Conservation (phyloP, 768 basidiomycete genomes). For the Lentinula edodes region DNA sequence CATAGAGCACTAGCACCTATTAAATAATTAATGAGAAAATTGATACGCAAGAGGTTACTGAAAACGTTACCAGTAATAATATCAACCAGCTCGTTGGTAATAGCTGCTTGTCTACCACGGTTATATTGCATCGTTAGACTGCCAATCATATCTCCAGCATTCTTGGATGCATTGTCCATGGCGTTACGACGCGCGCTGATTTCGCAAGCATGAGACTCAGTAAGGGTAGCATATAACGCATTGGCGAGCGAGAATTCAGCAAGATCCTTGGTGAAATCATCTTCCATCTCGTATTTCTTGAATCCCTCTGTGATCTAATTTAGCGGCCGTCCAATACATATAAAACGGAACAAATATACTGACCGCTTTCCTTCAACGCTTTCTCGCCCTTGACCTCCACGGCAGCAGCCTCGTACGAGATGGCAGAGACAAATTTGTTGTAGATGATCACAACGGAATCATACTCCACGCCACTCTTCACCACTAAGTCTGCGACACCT, state of each 20-base stretch:
- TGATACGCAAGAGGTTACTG: not conserved
- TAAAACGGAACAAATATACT: constrained; percentile 22
- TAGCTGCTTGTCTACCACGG: constrained; percentile 96
- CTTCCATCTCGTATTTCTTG: constrained; percentile 96
- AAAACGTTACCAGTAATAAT: constrained; percentile 76
- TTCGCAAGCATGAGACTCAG: constrained; percentile 95
- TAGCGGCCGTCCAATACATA: constrained; percentile 2
- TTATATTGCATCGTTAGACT: constrained; percentile 92
- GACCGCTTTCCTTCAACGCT: constrained; percentile 75
- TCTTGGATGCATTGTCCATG: constrained; percentile 99
- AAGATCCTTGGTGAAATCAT: constrained; percentile 89
- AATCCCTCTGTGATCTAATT: constrained; percentile 58
- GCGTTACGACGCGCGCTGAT: constrained; percentile 93
- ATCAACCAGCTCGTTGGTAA: constrained; percentile 92
- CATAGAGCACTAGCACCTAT: constrained; percentile 43
- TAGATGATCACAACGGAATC: constrained; percentile 79
- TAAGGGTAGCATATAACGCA: constrained; percentile 89
- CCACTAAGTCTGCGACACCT: constrained; percentile 87
- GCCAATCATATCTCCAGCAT: constrained; percentile 91
- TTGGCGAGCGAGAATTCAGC: constrained; percentile 96
- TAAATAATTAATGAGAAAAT: constrained; percentile 7
- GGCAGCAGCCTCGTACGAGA: constrained; percentile 80
- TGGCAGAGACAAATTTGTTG: constrained; percentile 84
- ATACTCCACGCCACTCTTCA: constrained; percentile 78
- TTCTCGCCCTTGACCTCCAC: constrained; percentile 80